A percentile compares a stretch with the other conserved stretches of the same genome.
Conservation (phyloP, 352 stramenopile genomes). For the Phytopythium oedochilum region DNA sequence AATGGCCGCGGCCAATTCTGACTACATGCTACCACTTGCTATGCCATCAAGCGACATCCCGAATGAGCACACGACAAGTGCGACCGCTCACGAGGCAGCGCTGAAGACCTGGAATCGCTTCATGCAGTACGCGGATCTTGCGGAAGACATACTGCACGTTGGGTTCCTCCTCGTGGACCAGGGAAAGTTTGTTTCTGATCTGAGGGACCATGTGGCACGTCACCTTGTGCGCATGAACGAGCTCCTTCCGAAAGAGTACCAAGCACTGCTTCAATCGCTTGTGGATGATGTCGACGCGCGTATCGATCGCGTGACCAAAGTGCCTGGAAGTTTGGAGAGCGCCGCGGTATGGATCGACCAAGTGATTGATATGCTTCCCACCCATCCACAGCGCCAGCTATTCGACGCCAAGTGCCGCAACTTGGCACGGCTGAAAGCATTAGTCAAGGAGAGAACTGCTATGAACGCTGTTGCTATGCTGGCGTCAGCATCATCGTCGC, state of each 20-base stretch:
- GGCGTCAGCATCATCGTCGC: neutral
- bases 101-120: conserved; percentile 35
- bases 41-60: neutral
- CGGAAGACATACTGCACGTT: conserved; percentile 32
- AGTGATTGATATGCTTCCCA: conserved; percentile 50
- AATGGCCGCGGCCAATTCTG: neutral
- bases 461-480: neutral
- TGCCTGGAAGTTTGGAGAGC: conserved; percentile 47
- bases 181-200: conserved; percentile 22
- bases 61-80: conserved; percentile 8
- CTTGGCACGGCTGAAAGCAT: conserved; percentile 28
- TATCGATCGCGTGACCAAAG: conserved; percentile 57
- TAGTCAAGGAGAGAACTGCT: conserved; percentile 27
- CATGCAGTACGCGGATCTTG: conserved; percentile 24
- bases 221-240: conserved; percentile 36
- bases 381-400: conserved; percentile 35
- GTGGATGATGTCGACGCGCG: conserved; percentile 43
- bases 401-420: conserved; percentile 56
- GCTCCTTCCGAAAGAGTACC: conserved; percentile 44
- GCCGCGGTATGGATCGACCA: conserved; percentile 42
- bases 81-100: conserved; percentile 33
- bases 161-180: conserved; percentile 58
- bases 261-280: conserved; percentile 36
- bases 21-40: neutral
- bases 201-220: conserved; percentile 23